Evolutionary conservation across 1,284 basidiomycete genomes (phyloP), one percentile per base, ranked within the genome.

Genomic region (Cutaneotrichosporon sp.): DNA sequence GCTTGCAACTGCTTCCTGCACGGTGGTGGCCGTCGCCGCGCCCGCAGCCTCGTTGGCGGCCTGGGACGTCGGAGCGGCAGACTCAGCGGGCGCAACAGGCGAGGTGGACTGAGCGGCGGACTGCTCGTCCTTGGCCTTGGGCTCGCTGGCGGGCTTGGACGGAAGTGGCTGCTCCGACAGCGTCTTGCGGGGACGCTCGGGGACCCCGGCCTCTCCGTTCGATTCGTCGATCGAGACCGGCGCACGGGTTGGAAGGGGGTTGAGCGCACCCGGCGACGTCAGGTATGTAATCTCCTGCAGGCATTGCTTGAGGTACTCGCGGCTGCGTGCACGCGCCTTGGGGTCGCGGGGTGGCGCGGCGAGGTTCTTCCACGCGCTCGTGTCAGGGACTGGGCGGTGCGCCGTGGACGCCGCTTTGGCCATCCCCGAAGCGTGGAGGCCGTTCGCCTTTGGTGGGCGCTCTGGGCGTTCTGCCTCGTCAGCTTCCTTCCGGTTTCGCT

Each of bases 281-380:
- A 99, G 83, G 78, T 99, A 99, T 9, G 92, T 91, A 69, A 99
- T 92, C 83, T 99, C 95, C 81, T 98, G 95, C 38, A 99, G 83
- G 80, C 97, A 93, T 87, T 99, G 95, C 80, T 99, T 98, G 69
- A 99, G 85, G 79, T 98, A 99, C 66, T 99, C 97, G 61, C 95
- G 85, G 82, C 92, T 95, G 66, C 92, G 86, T 46, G 94, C 93
- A 69, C 95, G 87, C 69, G 91, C 91, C 80, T 97, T 95, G 22
- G 93, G 92, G 79, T 99, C 76, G 31, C 94, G 66, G 89, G 88
- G 58, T 86, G 90, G 33, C 85, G 86, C 54, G 86, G 74, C 70
- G 29, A 74, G 55, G 85, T 87, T 79, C 88, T 93, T 64, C 88
- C 87, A 71, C 85, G 75, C 52, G 80, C 82, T 66, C 6, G 72